Conservation (phyloP, 192 early-diverging fungal genomes). For the Backusella westeae region DNA sequence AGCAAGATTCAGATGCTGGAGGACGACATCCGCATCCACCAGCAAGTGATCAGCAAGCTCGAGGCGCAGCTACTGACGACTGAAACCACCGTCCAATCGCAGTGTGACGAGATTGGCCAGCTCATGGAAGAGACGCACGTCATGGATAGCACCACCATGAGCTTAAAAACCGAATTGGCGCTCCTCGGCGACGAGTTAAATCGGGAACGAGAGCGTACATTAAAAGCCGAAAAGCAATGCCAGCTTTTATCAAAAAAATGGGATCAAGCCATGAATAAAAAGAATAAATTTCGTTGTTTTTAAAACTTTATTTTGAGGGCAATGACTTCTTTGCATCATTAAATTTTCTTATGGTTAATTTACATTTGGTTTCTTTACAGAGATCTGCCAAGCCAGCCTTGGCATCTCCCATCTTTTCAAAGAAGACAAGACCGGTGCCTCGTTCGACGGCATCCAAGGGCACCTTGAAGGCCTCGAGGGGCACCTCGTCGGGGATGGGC, state of each 20-base stretch:
- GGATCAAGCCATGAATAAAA: slow-evolving; percentile 40
- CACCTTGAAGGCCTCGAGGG: slow-evolving; percentile 65
- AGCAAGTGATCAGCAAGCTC: slow-evolving; percentile 30
- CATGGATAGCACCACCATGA: not conserved
- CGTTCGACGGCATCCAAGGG: slow-evolving; percentile 75
- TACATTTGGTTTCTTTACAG: slow-evolving; percentile 48
- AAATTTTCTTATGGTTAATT: slow-evolving; percentile 33
- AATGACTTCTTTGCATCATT: slow-evolving; percentile 46
- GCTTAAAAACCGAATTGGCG: not conserved
- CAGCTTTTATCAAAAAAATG: slow-evolving; percentile 36
- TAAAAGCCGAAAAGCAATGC: slow-evolving; percentile 40
- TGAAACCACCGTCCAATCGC: slow-evolving; percentile 30
- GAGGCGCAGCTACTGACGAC: slow-evolving; percentile 41
- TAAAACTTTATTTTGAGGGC: slow-evolving; percentile 28
- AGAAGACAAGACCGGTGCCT: slow-evolving; percentile 68
- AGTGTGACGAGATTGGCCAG: slow-evolving; percentile 21
- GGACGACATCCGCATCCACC: slow-evolving; percentile 19
- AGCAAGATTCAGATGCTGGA: not conserved
- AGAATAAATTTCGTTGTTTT: slow-evolving; percentile 52
- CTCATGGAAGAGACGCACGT: not conserved
- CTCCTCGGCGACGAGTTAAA: slow-evolving; percentile 8
- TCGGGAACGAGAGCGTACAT: slow-evolving; percentile 34
- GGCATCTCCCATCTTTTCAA: slow-evolving; percentile 52
- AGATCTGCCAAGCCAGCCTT: slow-evolving; percentile 39
- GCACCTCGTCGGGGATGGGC: slow-evolving; percentile 59